Base-by-base conservation (phyloP, 139 green algal species). In the Zygnema cylindricum region DNA sequence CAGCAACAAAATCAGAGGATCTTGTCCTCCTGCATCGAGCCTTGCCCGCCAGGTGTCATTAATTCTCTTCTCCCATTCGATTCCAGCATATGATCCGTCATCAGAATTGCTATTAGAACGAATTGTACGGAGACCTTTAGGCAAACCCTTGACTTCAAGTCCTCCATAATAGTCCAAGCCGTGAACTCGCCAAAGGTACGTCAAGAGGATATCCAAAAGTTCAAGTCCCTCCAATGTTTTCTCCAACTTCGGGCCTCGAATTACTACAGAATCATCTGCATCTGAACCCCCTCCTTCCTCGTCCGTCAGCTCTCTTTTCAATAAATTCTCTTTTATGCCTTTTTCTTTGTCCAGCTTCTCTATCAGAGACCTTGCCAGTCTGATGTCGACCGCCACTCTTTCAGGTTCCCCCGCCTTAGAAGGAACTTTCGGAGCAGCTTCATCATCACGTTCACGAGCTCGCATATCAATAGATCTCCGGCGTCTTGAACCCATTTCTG, bases 171-270 rank as follows among this genome's bases (percentile, higher is more conserved):
- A 98, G 88, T 98, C 96, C 1, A 98, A 87, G 11, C 95, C 94
- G 57, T 98, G 96, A 85, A 98, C 96, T 0, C 91, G 89, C 96
- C 96, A 98, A 32, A 98, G 93, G 92, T 98, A 98, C 1, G 92
- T 90, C n/a, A 98, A 91, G 85, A 96, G 88, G 81, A 95, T 63
- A 88, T 98, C 96, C 79, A 98, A 91, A 39, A 91, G 81, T 54
- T 0, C 88, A 35, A 36, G 21, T 16, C 89, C 85, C 36, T 93
- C 71, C 43, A 89, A 16, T 32, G 43, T 85, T 39, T 25, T 87
- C 81, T 36, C 40, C 71, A 79, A 25, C n/a, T n/a, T n/a, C 3
- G 39, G 7, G 7, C 71, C 39, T 11, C 49, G 35, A 42, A 33
- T 43, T 36, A 32, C 86, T 33, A 41, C 82, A 23, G 57, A 55